Base-by-base conservation (phyloP, 2,329 filamentous ascomycete species). In the Fusarium fujikuroi region DNA sequence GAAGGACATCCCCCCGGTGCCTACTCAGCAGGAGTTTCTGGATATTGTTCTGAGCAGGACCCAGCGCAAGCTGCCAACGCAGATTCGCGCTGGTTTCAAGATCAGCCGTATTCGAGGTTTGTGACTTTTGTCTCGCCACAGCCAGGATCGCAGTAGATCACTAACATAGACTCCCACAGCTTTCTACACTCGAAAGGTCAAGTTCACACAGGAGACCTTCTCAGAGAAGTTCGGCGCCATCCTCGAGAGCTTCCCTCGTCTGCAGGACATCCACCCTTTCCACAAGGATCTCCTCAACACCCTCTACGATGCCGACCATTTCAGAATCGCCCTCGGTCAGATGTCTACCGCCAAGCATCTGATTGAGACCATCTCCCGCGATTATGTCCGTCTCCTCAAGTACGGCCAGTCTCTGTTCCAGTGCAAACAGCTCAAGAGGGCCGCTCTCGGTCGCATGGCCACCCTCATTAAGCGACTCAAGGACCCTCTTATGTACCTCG, bases 361-460 rank as follows among this genome's bases (percentile, higher is more conserved):
- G 74, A 97, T 99, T 63, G 96, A 99, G 88, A 97, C 95, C 61
- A 96, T 99, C 72, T 93, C 94, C 69, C 91, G 96, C 80, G 96
- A 99, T 83, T 99, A 99, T 80, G 95, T 99, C 72, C 94, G 96
- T 75, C 90, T 99, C 50, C 77, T 84, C 75, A 97, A 97, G 88
- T 98, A 99, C 85, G 95, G 94, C 62, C 95, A 97, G 87, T 97
- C 92, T 79, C 89, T 99, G 74, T 99, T 95, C 87, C 96, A 99
- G 86, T 98, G 95, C 90, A 99, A 99, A 86, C 95, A 98, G 87
- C 91, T 99, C 79, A 99, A 99, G 91, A 90, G 93, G 74, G 96
- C 97, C 58, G 97, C 93, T 14, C 90, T 99, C 60, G 96, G 96
- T 87, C 95, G 96, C 81, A 98, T 99, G 96, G 96, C 95, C 74